These are phyloP conservation scores for Zygosaccharomyces kombuchaensis DNA, from an alignment of 805 yeast species.

Conservation along the genomic window DNA sequence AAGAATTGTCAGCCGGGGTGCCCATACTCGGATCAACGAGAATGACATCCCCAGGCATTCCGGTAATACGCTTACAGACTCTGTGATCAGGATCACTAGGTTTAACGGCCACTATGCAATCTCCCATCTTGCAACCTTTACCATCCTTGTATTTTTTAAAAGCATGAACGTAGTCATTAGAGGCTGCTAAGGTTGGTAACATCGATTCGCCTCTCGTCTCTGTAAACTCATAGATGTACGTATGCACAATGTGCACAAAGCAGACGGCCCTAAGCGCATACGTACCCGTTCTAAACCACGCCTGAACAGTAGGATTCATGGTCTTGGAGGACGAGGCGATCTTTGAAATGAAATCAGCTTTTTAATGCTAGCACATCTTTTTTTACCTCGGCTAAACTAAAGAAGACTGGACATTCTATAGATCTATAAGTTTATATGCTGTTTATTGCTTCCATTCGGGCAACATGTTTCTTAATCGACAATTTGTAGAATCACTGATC, in stretches of 20 bases:
- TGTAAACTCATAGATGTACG: slow-evolving; percentile 65
- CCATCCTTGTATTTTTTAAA: slow-evolving; percentile 63
- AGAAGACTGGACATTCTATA: background rate
- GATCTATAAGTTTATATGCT: background rate
- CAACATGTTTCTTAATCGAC: slow-evolving; percentile 3
- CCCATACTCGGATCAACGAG: slow-evolving; percentile 73
- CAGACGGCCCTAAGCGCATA: slow-evolving; percentile 60
- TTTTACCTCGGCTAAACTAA: background rate
- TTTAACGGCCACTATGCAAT: slow-evolving; percentile 78
- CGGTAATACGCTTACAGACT: slow-evolving; percentile 90
- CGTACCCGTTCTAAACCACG: slow-evolving; percentile 35
- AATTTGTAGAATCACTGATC: slow-evolving; percentile 3
- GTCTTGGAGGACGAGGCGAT: background rate
- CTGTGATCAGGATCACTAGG: slow-evolving; percentile 84
- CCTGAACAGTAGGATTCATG: slow-evolving; percentile 5
- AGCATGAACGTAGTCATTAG: slow-evolving; percentile 76
- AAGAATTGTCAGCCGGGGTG: slow-evolving; percentile 32
- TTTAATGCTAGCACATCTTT: background rate
- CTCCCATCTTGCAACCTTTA: slow-evolving; percentile 69
- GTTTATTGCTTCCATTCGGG: slow-evolving; percentile 10
- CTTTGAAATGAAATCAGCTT: background rate
- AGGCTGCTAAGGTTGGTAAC: slow-evolving; percentile 81
- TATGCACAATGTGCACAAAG: slow-evolving; percentile 60
- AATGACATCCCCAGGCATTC: slow-evolving; percentile 91
- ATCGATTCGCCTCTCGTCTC: slow-evolving; percentile 91